phyloP scores from a whole-genome alignment of 139 green algal species.

The Gonium pectorale region DNA sequence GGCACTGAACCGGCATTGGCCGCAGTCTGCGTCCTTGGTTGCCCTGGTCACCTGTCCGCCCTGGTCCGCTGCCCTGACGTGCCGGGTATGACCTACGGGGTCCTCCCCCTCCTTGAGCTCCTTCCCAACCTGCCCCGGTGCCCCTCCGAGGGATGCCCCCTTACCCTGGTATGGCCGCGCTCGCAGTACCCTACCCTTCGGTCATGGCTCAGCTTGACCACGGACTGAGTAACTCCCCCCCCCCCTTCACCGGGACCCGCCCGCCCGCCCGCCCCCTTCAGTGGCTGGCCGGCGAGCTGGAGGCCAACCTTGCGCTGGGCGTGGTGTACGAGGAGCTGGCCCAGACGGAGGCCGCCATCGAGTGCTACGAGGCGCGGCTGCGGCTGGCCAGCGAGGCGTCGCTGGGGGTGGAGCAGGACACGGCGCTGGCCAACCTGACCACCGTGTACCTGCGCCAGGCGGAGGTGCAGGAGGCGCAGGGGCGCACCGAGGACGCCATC shows the following conservation, averaged over 20 bases:
- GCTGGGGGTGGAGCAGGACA: slow-evolving; percentile 46
- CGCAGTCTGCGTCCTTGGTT: too few species aligned
- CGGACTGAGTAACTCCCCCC: too few species aligned
- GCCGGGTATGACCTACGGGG: too few species aligned
- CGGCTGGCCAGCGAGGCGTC: slow-evolving; percentile 49
- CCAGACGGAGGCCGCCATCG: slow-evolving; percentile 56
- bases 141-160: too few species aligned
- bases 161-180: too few species aligned
- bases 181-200: too few species aligned
- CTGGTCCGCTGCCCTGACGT: too few species aligned
- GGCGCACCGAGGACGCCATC: slow-evolving; percentile 45
- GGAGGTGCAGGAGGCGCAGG: slow-evolving; percentile 56
- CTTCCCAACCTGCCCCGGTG: too few species aligned
- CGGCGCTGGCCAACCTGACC: slow-evolving; percentile 52
- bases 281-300: slow-evolving; percentile 63
- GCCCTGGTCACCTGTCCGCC: too few species aligned
- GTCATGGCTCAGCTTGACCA: too few species aligned
- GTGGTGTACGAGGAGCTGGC: slow-evolving; percentile 68
- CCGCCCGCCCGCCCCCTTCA: background rate
- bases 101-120: too few species aligned
- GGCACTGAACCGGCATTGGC: too few species aligned
- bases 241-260: background rate
- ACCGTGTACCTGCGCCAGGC: slow-evolving; percentile 64
- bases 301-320: slow-evolving; percentile 69
- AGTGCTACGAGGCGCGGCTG: slow-evolving; percentile 67